Conservation (phyloP, 2,329 filamentous ascomycete genomes). For the Hymenoscyphus salicellus region DNA sequence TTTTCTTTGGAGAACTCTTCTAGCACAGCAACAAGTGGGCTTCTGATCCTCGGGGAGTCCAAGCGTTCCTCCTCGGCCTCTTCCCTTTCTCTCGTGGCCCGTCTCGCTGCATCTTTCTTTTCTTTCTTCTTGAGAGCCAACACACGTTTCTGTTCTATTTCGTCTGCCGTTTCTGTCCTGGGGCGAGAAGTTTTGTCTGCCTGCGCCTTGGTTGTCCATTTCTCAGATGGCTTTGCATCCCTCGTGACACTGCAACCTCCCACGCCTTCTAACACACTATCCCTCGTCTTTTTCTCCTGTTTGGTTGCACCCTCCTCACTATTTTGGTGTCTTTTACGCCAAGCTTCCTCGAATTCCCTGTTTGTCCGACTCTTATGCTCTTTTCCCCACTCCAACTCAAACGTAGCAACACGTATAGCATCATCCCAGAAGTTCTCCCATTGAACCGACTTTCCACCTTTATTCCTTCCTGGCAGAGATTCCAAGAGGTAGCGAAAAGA, state of each 20-base stretch:
- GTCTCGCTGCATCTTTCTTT: too few species aligned
- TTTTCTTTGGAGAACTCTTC: neutral
- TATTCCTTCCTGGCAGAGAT: neutral
- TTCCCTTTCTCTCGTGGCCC: too few species aligned
- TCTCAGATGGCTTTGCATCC: too few species aligned
- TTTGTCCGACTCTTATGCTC: neutral
- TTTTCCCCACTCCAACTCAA: neutral
- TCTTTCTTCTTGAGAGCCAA: neutral
- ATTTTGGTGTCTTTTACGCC: neutral
- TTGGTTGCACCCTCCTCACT: neutral
- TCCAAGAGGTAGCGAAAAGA: neutral
- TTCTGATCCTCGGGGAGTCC: neutral
- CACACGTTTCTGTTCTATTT: neutral
- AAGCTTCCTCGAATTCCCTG: neutral
- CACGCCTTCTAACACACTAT: neutral
- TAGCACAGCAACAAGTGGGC: neutral
- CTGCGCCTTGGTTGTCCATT: too few species aligned
- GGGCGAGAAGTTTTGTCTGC: too few species aligned
- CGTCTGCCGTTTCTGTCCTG: neutral
- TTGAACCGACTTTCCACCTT: neutral
- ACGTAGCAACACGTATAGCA: neutral
- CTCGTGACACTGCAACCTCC: too few species aligned
- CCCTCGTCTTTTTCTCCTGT: neutral
- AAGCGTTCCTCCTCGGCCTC: neutral
- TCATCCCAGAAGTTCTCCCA: neutral